phyloP scores from a whole-genome alignment of 176 grass and related monocot species.

The Aegilops bicornis region DNA sequence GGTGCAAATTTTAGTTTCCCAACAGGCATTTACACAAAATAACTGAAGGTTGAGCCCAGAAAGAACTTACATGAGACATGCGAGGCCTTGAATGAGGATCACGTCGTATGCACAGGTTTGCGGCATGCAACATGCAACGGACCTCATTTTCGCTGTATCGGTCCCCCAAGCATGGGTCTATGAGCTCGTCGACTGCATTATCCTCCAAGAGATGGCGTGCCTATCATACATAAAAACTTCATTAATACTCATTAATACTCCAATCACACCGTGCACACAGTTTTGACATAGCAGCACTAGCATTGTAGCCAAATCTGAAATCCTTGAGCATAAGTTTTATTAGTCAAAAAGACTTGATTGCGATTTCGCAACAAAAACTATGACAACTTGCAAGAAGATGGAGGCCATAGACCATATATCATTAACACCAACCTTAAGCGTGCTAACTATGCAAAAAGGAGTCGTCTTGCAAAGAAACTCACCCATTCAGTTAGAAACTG shows the following conservation, averaged over 20 bases:
- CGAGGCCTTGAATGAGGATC: conserved; percentile 93
- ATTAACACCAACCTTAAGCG: not conserved
- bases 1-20: not conserved
- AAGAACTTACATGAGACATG: conserved; percentile 78
- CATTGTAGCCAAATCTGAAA: not conserved
- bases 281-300: not conserved
- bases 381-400: not conserved
- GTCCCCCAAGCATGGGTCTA: conserved; percentile 72
- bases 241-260: conserved; percentile 18
- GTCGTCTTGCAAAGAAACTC: conserved; percentile 15
- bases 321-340: not conserved
- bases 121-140: conserved; percentile 83
- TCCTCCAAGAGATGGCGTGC: conserved; percentile 77
- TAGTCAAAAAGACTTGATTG: not conserved
- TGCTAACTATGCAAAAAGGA: not conserved
- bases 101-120: conserved; percentile 79
- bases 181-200: conserved; percentile 55
- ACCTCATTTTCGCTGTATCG: conserved; percentile 75
- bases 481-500: conserved; percentile 99
- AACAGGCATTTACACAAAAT: not conserved
- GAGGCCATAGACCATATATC: not conserved
- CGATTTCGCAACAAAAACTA: not conserved
- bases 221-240: conserved; percentile 36
- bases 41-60: not conserved
- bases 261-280: not conserved